A percentile compares a stretch with the other conserved stretches of the same genome.
These are phyloP conservation scores for Ensete glaucum DNA, from an alignment of 176 grass and related monocot species.

Conservation along the genomic window DNA sequence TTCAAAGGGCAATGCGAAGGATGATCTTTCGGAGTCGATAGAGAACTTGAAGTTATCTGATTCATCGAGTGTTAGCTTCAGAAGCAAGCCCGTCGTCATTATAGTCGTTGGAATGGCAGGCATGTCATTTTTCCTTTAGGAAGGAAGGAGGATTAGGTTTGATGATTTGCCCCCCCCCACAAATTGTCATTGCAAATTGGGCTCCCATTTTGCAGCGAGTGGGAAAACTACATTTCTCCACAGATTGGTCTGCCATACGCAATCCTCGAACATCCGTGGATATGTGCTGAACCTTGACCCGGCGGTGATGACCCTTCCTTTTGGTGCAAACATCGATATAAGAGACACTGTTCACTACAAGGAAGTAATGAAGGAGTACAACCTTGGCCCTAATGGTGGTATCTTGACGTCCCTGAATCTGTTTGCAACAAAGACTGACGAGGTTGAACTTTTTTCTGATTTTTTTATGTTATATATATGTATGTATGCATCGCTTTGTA, in stretches of 20 bases:
- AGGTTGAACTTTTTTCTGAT: conserved; percentile 28
- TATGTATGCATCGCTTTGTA: too few relatives aligned
- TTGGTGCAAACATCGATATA: conserved; percentile 92
- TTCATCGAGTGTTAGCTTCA: conserved; percentile 38
- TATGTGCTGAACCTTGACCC: conserved; percentile 93
- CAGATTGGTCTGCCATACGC: conserved; percentile 58
- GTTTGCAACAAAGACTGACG: conserved; percentile 83
- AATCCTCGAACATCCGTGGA: conserved; percentile 47
- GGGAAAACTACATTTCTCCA: conserved; percentile 95
- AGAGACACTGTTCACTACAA: conserved; percentile 77
- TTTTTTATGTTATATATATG: neutral
- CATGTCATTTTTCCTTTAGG: conserved; percentile 13
- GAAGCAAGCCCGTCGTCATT: conserved; percentile 84
- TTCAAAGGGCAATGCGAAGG: conserved; percentile 31
- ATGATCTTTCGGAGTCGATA: conserved; percentile 73
- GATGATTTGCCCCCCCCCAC: neutral
- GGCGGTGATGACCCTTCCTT: conserved; percentile 77
- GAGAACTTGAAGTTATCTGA: conserved; percentile 45
- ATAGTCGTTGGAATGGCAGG: conserved; percentile 90
- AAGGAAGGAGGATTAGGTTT: too few relatives aligned
- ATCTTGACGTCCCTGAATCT: conserved; percentile 88
- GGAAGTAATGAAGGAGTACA: conserved; percentile 98
- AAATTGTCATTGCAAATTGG: neutral
- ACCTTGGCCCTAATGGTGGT: conserved; percentile 87
- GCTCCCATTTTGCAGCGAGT: conserved; percentile 39